Percentiles rank a stretch among this genome's conserved stretches.
Evolutionary conservation across 345 rosid species (phyloP).

Genomic region (Camelina neglecta): DNA sequence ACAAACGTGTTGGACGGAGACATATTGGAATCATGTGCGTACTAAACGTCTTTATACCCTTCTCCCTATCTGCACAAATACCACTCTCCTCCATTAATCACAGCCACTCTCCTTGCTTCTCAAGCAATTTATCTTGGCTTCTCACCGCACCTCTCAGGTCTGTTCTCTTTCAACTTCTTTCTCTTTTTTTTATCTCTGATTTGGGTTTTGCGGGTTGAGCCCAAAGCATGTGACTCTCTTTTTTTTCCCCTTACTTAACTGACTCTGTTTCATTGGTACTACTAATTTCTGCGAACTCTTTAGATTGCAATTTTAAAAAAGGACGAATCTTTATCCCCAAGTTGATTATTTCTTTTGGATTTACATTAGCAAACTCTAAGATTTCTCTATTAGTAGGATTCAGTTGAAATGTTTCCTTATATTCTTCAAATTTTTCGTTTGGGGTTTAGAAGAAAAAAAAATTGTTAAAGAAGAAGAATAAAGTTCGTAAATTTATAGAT

Average conservation of each 20-base stretch:
- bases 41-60: too few species aligned
- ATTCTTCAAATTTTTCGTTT: background rate
- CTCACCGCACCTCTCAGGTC: too few species aligned
- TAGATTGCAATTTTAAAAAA: background rate
- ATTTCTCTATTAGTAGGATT: conserved; percentile 6
- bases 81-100: too few species aligned
- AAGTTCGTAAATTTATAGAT: conserved; percentile 14
- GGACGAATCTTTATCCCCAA: background rate
- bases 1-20: too few species aligned
- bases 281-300: conserved; percentile 20
- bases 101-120: too few species aligned
- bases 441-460: conserved; percentile 5
- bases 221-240: conserved; percentile 21
- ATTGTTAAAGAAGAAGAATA: background rate
- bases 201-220: background rate
- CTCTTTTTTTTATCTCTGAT: background rate
- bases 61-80: too few species aligned
- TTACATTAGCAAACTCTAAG: conserved; percentile 15
- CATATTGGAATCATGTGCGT: too few species aligned
- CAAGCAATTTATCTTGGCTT: too few species aligned
- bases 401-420: conserved; percentile 7
- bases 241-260: background rate
- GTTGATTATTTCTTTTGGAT: conserved; percentile 17
- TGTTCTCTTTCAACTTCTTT: background rate
- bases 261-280: conserved; percentile 35